These are phyloP conservation scores for Aphanomyces astaci DNA, from an alignment of 352 stramenopile genomes.

Conservation along the genomic window DNA sequence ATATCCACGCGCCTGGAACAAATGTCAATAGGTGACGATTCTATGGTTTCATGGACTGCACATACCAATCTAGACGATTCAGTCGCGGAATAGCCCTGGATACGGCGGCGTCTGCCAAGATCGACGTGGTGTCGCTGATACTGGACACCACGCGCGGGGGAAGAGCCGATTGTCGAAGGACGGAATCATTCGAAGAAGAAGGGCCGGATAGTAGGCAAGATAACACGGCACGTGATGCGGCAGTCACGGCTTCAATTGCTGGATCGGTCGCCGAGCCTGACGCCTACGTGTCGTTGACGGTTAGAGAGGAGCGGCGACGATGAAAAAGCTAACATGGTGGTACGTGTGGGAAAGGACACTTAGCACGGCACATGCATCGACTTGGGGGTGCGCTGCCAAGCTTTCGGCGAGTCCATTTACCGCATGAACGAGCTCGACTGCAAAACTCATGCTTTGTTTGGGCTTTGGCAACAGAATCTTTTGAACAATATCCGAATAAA, in stretches of 20 bases:
- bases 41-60: not conserved
- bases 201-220: not conserved
- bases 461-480: not conserved
- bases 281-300: not conserved
- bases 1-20: conserved; percentile 4
- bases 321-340: not conserved
- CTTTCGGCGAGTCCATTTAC: not conserved
- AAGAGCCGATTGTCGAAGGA: not conserved
- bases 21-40: not conserved
- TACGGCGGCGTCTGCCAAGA: not conserved
- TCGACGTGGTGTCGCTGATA: not conserved
- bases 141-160: not conserved
- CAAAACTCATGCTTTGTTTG: not conserved
- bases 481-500: too few relatives aligned
- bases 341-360: not conserved
- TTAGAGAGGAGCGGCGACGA: not conserved
- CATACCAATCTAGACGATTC: conserved; percentile 5
- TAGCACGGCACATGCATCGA: not conserved
- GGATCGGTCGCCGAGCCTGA: not conserved
- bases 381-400: not conserved
- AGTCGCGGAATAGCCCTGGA: not conserved
- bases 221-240: not conserved
- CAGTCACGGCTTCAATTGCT: not conserved
- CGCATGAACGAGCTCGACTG: not conserved
- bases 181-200: not conserved